Evolutionary conservation across 2,329 filamentous ascomycete species (phyloP), one percentile per base, ranked within the genome.

Genomic region (Fusarium chaquense): DNA sequence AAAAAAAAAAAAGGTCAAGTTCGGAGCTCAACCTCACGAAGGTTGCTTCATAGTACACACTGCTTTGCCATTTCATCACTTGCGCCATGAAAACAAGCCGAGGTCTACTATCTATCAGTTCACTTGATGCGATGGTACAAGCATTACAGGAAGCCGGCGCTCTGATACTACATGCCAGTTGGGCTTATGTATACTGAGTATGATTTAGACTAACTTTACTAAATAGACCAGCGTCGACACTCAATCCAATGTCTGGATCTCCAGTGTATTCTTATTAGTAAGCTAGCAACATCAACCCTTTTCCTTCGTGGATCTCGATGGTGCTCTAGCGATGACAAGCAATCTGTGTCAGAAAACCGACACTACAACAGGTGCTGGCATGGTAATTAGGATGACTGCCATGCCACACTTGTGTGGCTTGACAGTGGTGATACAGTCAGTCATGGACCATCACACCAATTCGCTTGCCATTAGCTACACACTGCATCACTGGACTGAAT

Each of bases 381-480:
- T 43, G 36, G 51, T 57, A 52, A 61, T 50, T 62, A 36, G 28
- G 50, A 49, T 52, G 33, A 26, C 46, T 40, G 47, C 41, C 33
- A 50, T 41, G 32, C 41, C 43, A 49, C 43, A 40, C 13, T 46
- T 30, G 28, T 43, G 61, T 55, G 52, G 32, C 44, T 54, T 49
- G 41, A 33, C 38, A 36, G 43, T 7, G 22, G 55, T 49, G n/a
- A 20, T 46, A 49, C 62, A 55, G 41, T 20, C 38, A 62, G 45
- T 20, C 43, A 62, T 52, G 52, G 44, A 43, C 36, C 53, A 60
- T 51, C 56, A 62, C 46, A 45, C 33, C 44, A 43, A 50, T 32
- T 70, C 62, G 67, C 67, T 64, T 70, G 50, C 35, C 41, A 22
- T 43, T 47, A 33, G 62, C 49, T 32, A 63, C 50, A 47, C 67